phyloP scores from a whole-genome alignment of 768 basidiomycete genomes.

The Amanita rubescens region DNA sequence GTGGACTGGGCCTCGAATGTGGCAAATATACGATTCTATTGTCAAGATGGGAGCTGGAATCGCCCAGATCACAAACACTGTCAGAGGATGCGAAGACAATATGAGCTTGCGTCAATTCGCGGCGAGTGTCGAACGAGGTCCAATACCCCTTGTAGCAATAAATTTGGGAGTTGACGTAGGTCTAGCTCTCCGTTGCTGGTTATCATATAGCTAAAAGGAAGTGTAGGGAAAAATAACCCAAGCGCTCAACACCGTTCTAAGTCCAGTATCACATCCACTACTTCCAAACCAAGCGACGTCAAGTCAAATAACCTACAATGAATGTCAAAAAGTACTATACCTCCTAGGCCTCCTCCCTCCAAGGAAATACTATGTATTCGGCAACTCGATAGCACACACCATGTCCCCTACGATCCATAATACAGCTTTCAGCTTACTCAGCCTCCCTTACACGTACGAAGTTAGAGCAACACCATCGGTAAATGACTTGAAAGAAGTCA shows the following conservation, averaged over 20 bases:
- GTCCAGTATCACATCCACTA: slow-evolving; percentile 69
- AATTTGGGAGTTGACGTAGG: slow-evolving; percentile 55
- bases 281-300: slow-evolving; percentile 61
- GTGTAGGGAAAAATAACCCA: slow-evolving; percentile 61
- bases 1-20: slow-evolving; percentile 52
- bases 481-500: slow-evolving; percentile 36
- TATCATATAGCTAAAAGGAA: neutral
- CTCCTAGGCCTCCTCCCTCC: slow-evolving; percentile 55
- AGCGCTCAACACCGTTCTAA: slow-evolving; percentile 61
- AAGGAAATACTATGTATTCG: slow-evolving; percentile 61
- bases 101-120: slow-evolving; percentile 52
- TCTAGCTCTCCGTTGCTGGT: neutral
- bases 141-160: slow-evolving; percentile 65
- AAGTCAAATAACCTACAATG: slow-evolving; percentile 62
- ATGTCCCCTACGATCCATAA: slow-evolving; percentile 76
- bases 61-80: slow-evolving; percentile 65
- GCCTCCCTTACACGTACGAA: slow-evolving; percentile 59
- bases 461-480: slow-evolving; percentile 49
- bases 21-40: slow-evolving; percentile 40
- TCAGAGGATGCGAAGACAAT: slow-evolving; percentile 54
- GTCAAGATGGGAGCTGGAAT: slow-evolving; percentile 56
- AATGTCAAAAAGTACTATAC: slow-evolving; percentile 59
- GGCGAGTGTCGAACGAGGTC: slow-evolving; percentile 25
- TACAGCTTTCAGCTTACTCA: slow-evolving; percentile 55
- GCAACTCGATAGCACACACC: slow-evolving; percentile 61